Base-by-base conservation (phyloP, 192 early-diverging fungal species). In the Funneliformis geosporum region DNA sequence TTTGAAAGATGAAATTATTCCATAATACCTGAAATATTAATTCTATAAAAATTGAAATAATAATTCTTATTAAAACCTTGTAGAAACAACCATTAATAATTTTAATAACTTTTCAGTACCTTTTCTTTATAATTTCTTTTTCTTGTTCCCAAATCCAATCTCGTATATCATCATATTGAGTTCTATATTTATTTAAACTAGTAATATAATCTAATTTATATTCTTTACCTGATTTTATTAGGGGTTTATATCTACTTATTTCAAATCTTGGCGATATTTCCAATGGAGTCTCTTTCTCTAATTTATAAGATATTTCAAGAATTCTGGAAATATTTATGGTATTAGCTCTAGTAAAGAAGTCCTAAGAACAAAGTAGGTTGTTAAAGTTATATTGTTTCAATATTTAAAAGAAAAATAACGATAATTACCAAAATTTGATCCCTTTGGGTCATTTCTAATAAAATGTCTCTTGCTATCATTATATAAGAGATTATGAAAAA, bases 121-220 rank as follows among this genome's bases (percentile, higher is more conserved):
- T 73, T 46, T 73, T 39, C 23, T 73, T 73, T 8, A 46, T 23
- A 73, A 73, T 73, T n/a, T 73, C 39, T 25, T 27, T 25, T 73
- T 73, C 70, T 23, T 73, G 39, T 25, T 73, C 23, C 43, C 18
- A 47, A 21, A 73, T 73, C 70, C 70, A 73, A 25, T 73, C 44
- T 44, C 70, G 18, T 23, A 73, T 73, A 21, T 39, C 44, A 27
- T 73, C 43, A 11, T 73, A 5, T 46, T 46, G 25, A 40, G 43
- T 73, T 25, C 23, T 39, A 25, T 42, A 16, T 46, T 25, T 12
- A 16, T 8, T 73, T 25, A 25, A 40, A 66, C 64, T 33, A 33
- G 23, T 25, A 66, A 27, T 38, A 9, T 66, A 66, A 33, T 33
- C 64, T 46, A 73, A 40, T 73, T 46, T 39, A 46, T 73, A 73